phyloP scores from a whole-genome alignment of 2,329 filamentous ascomycete species.

The Botrytis galanthina region DNA sequence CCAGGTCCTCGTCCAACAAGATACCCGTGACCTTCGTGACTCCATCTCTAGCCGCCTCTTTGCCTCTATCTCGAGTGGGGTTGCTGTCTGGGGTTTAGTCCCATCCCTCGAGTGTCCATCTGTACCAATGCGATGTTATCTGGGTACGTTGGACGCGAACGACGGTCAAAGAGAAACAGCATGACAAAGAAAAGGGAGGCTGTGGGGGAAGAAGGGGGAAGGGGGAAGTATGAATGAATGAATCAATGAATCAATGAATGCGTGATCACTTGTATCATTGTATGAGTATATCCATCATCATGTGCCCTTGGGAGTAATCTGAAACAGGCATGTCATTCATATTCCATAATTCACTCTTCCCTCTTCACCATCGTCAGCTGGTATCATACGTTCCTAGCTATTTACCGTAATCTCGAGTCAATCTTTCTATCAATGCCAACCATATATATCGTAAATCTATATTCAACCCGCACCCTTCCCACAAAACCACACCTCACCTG shows the following conservation, averaged over 20 bases:
- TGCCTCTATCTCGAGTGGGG: conserved; percentile 3
- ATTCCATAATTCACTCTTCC: background rate
- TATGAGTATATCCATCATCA: background rate
- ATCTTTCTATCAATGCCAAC: fast-evolving
- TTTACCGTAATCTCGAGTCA: background rate
- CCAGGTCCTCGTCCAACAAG: background rate
- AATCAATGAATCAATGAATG: background rate
- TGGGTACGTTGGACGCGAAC: background rate
- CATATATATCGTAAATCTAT: background rate
- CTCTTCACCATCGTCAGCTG: conserved; percentile 1
- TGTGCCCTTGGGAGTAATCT: background rate
- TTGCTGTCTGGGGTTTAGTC: conserved; percentile 7
- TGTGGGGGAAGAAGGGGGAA: background rate
- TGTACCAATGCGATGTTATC: too few relatives aligned
- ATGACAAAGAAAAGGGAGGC: background rate
- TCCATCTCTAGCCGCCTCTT: conserved; percentile 1
- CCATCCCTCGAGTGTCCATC: background rate
- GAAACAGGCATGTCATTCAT: conserved; percentile 4
- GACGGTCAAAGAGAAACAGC: background rate
- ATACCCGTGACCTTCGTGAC: background rate
- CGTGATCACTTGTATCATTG: background rate
- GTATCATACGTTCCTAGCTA: background rate
- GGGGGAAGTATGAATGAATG: background rate
- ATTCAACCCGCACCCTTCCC: background rate
- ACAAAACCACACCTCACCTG: background rate